Base-by-base conservation (phyloP, 352 stramenopile species). In the Chrysophaeum taylorii region DNA sequence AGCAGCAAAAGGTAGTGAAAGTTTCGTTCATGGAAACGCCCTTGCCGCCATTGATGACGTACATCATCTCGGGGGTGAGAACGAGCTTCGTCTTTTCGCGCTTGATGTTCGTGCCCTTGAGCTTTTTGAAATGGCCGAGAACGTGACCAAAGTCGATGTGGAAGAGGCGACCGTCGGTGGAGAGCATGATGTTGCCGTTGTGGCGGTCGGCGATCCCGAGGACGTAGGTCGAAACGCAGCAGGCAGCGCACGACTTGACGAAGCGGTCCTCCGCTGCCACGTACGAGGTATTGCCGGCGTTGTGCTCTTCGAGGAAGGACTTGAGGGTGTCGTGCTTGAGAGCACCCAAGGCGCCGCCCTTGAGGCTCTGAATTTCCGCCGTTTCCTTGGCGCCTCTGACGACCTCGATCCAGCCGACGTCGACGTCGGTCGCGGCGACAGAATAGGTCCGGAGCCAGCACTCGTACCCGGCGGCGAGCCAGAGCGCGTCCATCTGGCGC, bases 141-240 rank as follows among this genome's bases (percentile, higher is more conserved):
- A 96, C 94, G 70, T 96, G 90, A 0, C 92, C 92, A 74, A 97
- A 97, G 68, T 97, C 92, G 64, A 97, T 97, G 84, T 97, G 92
- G 78, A 97, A 96, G 25, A 97, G 85, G 70, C 92, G 92, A 0
- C 92, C 92, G 4, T 90, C 87, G 25, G 83, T 84, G 73, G 92
- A 92, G 52, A 97, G 79, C 92, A 97, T 97, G 64, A 97, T 86
- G 77, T 97, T 97, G 78, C 97, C 92, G 72, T 94, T 93, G 81
- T 97, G 92, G 0, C 92, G 84, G 68, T 96, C 91, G 4, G 89
- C 89, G 42, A 96, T 92, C 36, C 90, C 90, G 21, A 96, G 72
- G 7, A 95, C 87, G 69, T 92, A 96, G 21, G 89, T 95, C 15
- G 88, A 86, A 1, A 96, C 89, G 64, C 87, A 94, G 73, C 94